Percentiles rank a stretch among this genome's conserved stretches.
Conservation (phyloP, 164 flowering plant genomes). For the Tetracentron sinense region DNA sequence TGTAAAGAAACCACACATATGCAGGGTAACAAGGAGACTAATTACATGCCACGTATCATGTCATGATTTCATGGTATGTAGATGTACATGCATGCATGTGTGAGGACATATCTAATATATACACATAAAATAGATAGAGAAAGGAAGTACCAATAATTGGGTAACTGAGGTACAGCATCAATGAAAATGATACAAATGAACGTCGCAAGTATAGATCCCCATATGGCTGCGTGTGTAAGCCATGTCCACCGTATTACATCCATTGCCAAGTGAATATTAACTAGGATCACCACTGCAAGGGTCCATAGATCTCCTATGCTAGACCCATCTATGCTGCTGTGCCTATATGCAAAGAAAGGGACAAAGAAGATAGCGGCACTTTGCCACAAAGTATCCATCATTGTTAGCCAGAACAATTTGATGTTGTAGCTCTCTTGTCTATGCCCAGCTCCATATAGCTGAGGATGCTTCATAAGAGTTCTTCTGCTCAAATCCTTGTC, state of each 20-base stretch:
- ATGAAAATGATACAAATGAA: conserved; percentile 68
- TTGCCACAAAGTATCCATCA: conserved; percentile 96
- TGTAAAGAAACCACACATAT: background rate
- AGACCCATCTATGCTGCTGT: conserved; percentile 54
- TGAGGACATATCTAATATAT: background rate
- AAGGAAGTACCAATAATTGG: conserved; percentile 74
- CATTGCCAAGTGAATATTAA: conserved; percentile 90
- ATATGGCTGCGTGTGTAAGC: conserved; percentile 79
- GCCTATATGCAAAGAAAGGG: conserved; percentile 69
- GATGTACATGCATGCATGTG: background rate
- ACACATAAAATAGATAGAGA: conserved; percentile 1
- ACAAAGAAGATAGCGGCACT: conserved; percentile 67
- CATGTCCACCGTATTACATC: conserved; percentile 84
- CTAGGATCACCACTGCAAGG: conserved; percentile 73
- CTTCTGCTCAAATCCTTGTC: conserved; percentile 85
- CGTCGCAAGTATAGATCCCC: conserved; percentile 90
- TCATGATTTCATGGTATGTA: background rate
- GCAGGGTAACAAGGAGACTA: background rate
- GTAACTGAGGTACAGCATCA: conserved; percentile 57
- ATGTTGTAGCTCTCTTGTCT: conserved; percentile 67
- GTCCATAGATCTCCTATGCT: conserved; percentile 93
- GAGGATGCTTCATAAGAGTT: conserved; percentile 67
- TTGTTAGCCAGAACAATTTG: conserved; percentile 72
- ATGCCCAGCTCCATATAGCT: conserved; percentile 86
- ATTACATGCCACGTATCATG: background rate